A percentile compares a stretch with the other conserved stretches of the same genome.
These are phyloP conservation scores for Fusarium robinianum DNA, from an alignment of 2,329 filamentous ascomycete species.

Conservation along the genomic window DNA sequence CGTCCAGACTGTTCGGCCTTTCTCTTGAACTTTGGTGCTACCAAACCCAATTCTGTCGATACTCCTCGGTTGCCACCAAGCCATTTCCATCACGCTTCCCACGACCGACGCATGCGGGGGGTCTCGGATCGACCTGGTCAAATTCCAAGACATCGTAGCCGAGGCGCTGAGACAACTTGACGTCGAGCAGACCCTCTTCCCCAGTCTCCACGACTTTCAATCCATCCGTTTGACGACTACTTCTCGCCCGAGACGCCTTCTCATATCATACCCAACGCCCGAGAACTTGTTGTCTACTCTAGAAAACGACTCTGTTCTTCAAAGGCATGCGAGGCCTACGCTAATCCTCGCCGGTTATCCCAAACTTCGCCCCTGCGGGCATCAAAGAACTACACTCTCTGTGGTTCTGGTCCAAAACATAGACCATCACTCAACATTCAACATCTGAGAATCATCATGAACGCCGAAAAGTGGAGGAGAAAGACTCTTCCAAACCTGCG, in stretches of 20 bases:
- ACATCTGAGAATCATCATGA: conserved; percentile 33
- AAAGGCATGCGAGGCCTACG: conserved; percentile 28
- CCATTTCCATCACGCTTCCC: conserved; percentile 10
- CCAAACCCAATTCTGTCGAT: conserved; percentile 20
- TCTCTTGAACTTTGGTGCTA: conserved; percentile 14
- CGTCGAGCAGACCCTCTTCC: conserved; percentile 23
- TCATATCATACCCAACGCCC: conserved; percentile 19
- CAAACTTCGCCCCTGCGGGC: conserved; percentile 11
- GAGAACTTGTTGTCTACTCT: conserved; percentile 17
- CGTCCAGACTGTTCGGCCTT: conserved; percentile 10
- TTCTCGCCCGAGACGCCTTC: conserved; percentile 12
- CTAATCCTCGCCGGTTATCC: conserved; percentile 16
- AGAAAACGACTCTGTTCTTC: conserved; percentile 14
- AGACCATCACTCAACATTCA: conserved; percentile 2
- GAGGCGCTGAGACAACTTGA: conserved; percentile 33
- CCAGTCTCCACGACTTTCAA: conserved; percentile 16
- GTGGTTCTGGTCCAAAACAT: conserved; percentile 6
- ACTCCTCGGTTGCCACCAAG: conserved; percentile 12
- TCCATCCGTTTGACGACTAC: conserved; percentile 15
- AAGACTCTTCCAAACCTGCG: conserved; percentile 40
- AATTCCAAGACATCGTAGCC: conserved; percentile 30
- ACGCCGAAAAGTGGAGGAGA: conserved; percentile 43
- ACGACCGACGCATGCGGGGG: conserved; percentile 29
- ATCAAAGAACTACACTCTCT: conserved; percentile 5
- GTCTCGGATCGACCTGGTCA: conserved; percentile 20